Conservation (phyloP, 148 eudicot species). For the Linanthus parryae region DNA sequence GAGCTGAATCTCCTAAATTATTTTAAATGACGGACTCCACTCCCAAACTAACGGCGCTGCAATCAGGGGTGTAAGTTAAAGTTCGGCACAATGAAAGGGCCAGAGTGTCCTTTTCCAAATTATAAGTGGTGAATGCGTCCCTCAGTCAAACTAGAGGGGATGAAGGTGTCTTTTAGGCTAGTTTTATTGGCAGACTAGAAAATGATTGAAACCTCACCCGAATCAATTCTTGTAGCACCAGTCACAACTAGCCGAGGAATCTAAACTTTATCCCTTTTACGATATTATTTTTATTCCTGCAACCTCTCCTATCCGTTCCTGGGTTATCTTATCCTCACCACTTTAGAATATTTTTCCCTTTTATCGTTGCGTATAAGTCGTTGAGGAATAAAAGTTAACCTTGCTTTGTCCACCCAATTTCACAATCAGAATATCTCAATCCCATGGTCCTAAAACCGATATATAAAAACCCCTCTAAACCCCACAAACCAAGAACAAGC, state of each 20-base stretch:
- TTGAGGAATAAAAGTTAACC: neutral
- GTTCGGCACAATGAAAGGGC: no score
- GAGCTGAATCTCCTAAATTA: no score
- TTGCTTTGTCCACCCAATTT: neutral
- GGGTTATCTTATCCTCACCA: neutral
- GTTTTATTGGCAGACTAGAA: no score
- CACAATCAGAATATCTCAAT: neutral
- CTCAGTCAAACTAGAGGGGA: no score
- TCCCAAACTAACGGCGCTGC: no score
- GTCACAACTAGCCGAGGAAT: neutral
- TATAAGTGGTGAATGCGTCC: no score
- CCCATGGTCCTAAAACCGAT: neutral
- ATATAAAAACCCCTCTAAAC: neutral
- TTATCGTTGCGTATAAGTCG: constrained; percentile 6
- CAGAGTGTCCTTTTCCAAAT: no score
- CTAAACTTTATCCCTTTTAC: neutral
- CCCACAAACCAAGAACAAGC: neutral
- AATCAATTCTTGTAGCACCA: no score
- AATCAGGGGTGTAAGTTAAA: no score
- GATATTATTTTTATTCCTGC: neutral
- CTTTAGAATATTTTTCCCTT: neutral
- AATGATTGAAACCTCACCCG: no score
- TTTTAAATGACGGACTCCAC: no score
- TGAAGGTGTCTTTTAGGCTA: no score
- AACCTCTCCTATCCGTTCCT: neutral